These are phyloP conservation scores for Alternaria consortialis DNA, from an alignment of 2,329 filamentous ascomycete species.

Conservation along the genomic window DNA sequence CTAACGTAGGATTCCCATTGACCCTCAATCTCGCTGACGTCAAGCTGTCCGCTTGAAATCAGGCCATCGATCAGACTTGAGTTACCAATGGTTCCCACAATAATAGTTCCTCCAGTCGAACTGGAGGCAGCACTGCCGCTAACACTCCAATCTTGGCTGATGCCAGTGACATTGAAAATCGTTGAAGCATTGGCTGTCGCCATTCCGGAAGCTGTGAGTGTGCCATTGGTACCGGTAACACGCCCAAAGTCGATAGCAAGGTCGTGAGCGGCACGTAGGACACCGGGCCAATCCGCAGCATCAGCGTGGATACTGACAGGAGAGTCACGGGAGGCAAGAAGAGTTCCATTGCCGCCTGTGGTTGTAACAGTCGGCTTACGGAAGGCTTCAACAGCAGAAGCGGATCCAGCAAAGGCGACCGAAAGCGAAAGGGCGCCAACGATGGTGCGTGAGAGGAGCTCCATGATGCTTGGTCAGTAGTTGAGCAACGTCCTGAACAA, in stretches of 20 bases:
- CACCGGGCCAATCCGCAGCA: constrained; percentile 69
- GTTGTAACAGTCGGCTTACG: constrained; percentile 61
- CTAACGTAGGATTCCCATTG: constrained; percentile 76
- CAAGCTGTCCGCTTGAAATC: constrained; percentile 64
- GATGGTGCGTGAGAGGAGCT: constrained; percentile 39
- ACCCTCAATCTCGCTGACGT: constrained; percentile 66
- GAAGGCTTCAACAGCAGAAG: constrained; percentile 49
- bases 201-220: constrained; percentile 62
- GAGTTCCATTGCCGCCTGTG: constrained; percentile 54
- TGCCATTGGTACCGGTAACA: constrained; percentile 73
- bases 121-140: constrained; percentile 19
- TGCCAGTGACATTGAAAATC: constrained; percentile 55
- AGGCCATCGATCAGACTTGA: constrained; percentile 69
- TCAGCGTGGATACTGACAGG: constrained; percentile 47
- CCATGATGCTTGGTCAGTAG: constrained; percentile 31
- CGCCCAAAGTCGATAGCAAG: constrained; percentile 74
- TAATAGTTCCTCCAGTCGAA: constrained; percentile 60
- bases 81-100: constrained; percentile 73
- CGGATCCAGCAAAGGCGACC: constrained; percentile 28
- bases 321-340: constrained; percentile 43
- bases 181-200: constrained; percentile 56
- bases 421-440: constrained; percentile 38
- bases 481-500: constrained; percentile 18
- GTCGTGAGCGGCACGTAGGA: constrained; percentile 72
- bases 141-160: constrained; percentile 47